phyloP scores from a whole-genome alignment of 2,329 filamentous ascomycete species.

The Ophiostoma montium region DNA sequence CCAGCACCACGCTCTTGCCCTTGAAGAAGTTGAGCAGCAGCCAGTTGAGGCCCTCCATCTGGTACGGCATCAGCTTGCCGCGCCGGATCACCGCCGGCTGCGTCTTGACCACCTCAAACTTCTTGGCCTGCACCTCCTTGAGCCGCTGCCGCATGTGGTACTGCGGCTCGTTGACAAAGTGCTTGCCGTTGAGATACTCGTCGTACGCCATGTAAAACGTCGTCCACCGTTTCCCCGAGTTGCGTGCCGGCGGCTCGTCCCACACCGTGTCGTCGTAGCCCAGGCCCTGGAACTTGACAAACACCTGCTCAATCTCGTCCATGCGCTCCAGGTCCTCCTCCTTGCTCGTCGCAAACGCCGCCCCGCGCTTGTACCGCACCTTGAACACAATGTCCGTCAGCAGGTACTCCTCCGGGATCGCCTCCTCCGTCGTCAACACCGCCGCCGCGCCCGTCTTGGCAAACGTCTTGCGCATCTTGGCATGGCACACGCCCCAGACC shows the following conservation, averaged over 20 bases:
- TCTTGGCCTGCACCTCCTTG: constrained; percentile 45
- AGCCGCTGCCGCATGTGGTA: constrained; percentile 53
- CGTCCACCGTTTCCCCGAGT: constrained; percentile 52
- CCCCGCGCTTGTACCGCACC: constrained; percentile 46
- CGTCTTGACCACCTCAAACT: constrained; percentile 54
- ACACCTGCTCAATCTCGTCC: constrained; percentile 55
- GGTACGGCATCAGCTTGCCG: constrained; percentile 75
- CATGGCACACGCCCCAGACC: constrained; percentile 59
- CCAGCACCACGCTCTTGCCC: constrained; percentile 74
- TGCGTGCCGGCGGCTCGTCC: constrained; percentile 62
- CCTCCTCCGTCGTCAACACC: constrained; percentile 59
- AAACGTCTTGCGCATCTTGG: constrained; percentile 59
- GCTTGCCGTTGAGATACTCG: constrained; percentile 69
- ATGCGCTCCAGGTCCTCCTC: constrained; percentile 56
- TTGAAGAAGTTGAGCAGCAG: constrained; percentile 79
- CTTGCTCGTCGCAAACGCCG: constrained; percentile 24
- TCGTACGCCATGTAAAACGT: constrained; percentile 75
- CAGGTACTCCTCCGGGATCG: constrained; percentile 76
- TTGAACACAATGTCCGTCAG: constrained; percentile 81
- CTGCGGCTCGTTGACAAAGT: constrained; percentile 45
- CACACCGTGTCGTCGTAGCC: constrained; percentile 84
- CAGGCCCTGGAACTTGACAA: constrained; percentile 87
- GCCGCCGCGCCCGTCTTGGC: constrained; percentile 50
- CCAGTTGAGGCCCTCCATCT: constrained; percentile 90
- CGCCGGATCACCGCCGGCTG: constrained; percentile 64